Evolutionary conservation across 768 basidiomycete species (phyloP), one percentile per base, ranked within the genome.

Genomic region (Mrakia blollopis): DNA sequence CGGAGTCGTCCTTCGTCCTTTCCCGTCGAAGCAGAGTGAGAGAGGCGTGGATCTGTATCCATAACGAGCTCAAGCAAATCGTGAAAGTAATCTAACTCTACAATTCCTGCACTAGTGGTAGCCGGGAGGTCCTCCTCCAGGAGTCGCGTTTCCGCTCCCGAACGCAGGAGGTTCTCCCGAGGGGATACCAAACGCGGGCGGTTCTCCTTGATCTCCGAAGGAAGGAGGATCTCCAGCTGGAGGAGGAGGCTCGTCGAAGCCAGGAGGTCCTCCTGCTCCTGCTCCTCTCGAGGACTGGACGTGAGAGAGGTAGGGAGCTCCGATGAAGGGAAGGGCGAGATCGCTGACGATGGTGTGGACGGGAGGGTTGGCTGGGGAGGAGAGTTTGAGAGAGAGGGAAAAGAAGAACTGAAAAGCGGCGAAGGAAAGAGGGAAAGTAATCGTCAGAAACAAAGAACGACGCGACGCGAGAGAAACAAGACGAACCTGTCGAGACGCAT

Each of bases 251-350:
- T 68, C 65, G 65, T 68, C 65, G 65, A 39, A 68, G 0, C 32
- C 63, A 9, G 63, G 63, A 21, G 63, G 63, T 37, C 32, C 63
- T 30, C 63, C 63, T 0, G 2, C 28, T 25, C 57, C 57, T 25
- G 57, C 63, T 0, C 6, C 28, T 25, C 57, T n/a, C 9, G 57
- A 57, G 25, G 57, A 57, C 25, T 39, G 44, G 18, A n/a, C 37
- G 9, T 35, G 21, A 25, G 37, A 37, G 10, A 18, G 7, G 65
- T 67, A 68, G 16, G 65, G 65, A 18, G 65, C 65, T 3, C 65
- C 65, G 47, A 71, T 71, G 44, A 71, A 54, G 44, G 69, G 50
- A n/a, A 71, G 69, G 21, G 69, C 21, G n/a, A 71, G 65, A 41
- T 41, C 37, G 14, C 23, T 23, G 65, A 68, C 39, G 37, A 68